A percentile compares a stretch with the other conserved stretches of the same genome.
Conservation (phyloP, 345 rosid species). For the Trapa incisa region DNA sequence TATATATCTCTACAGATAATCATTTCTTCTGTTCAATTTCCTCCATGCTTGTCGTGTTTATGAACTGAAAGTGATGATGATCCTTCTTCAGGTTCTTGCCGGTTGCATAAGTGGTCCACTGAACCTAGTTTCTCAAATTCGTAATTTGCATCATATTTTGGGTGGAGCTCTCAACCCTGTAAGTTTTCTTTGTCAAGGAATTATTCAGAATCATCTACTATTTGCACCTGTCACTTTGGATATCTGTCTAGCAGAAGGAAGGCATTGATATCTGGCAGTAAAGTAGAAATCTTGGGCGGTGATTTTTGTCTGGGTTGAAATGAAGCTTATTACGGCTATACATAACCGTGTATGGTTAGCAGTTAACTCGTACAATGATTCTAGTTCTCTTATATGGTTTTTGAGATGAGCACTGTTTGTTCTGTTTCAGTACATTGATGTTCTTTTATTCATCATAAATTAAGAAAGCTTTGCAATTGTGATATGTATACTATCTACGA, state of each 20-base stretch:
- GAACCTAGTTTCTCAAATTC: slow-evolving; percentile 58
- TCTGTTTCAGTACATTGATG: not conserved
- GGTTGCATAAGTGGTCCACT: slow-evolving; percentile 89
- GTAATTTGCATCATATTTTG: slow-evolving; percentile 82
- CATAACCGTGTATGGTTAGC: not conserved
- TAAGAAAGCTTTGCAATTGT: not conserved
- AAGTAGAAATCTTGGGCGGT: not conserved
- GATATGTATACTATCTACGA: slow-evolving; percentile 6
- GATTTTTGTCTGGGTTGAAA: not conserved
- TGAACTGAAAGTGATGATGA: not conserved
- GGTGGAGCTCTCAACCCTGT: slow-evolving; percentile 96
- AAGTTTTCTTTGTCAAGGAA: slow-evolving; percentile 14
- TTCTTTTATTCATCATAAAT: not conserved
- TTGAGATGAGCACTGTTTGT: not conserved
- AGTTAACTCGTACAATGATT: not conserved
- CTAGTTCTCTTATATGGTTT: not conserved
- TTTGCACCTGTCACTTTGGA: not conserved
- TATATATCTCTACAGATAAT: not conserved
- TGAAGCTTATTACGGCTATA: not conserved
- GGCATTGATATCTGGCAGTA: not conserved
- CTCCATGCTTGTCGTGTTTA: not conserved
- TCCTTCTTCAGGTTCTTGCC: slow-evolving; percentile 62
- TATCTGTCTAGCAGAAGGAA: not conserved
- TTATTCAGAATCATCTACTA: not conserved
- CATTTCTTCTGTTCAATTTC: not conserved